Percentiles rank a stretch among this genome's conserved stretches.
phyloP scores from a whole-genome alignment of 345 rosid species.

The Citrus unshiu region DNA sequence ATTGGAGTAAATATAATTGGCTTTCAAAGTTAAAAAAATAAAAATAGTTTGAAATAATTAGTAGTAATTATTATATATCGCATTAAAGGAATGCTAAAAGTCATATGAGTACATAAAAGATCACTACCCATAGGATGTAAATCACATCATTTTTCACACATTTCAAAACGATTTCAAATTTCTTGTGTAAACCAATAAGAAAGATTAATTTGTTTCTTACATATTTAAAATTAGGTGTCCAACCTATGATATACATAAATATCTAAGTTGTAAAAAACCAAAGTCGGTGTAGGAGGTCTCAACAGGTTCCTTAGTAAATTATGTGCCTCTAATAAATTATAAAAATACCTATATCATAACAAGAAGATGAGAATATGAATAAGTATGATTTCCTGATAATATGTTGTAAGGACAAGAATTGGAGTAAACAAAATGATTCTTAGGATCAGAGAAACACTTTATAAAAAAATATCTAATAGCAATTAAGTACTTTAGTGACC shows the following conservation, averaged over 20 bases:
- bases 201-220: no score
- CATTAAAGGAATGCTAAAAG: no score
- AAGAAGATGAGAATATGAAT: not conserved
- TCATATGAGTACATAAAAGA: no score
- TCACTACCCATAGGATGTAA: not conserved
- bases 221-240: no score
- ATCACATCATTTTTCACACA: not conserved
- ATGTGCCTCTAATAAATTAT: not conserved
- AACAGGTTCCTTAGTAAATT: not conserved
- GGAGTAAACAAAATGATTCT: not conserved
- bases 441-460: not conserved
- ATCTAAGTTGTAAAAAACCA: no score
- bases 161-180: not conserved
- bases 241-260: not conserved
- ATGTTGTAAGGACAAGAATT: not conserved
- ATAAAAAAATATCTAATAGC: not conserved
- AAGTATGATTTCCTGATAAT: not conserved
- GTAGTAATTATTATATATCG: no score
- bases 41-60: no score
- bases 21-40: not conserved
- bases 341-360: not conserved
- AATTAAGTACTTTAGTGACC: not conserved
- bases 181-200: not conserved
- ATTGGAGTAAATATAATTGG: not conserved
- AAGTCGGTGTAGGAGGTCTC: not conserved